phyloP scores from a whole-genome alignment of 2,329 filamentous ascomycete species.

The Phialocephala subalpina region DNA sequence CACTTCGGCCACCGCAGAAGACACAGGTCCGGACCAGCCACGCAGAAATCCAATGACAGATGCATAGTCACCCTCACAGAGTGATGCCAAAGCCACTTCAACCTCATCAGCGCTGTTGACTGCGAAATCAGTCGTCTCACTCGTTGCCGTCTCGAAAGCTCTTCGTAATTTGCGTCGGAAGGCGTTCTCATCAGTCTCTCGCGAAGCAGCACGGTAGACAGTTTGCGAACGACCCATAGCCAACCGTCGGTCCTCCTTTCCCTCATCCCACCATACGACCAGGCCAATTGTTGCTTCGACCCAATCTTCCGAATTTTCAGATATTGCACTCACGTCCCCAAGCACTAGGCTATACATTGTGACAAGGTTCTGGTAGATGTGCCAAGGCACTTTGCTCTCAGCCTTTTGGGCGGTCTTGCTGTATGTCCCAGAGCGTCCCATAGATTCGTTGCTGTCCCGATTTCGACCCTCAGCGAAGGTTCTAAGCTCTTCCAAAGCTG shows the following conservation, averaged over 20 bases:
- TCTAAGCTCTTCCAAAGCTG: conserved; percentile 74
- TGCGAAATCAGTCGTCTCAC: conserved; percentile 74
- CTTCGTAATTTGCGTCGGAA: conserved; percentile 79
- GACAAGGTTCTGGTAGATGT: conserved; percentile 85
- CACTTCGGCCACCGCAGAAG: conserved; percentile 82
- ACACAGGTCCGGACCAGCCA: conserved; percentile 81
- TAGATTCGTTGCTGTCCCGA: conserved; percentile 47
- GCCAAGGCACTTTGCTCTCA: conserved; percentile 87
- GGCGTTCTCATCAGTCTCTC: conserved; percentile 60
- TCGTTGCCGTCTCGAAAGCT: conserved; percentile 71
- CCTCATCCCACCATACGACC: conserved; percentile 92
- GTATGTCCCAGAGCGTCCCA: conserved; percentile 64
- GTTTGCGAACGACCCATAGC: conserved; percentile 38
- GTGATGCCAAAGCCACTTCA: conserved; percentile 82
- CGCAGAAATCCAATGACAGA: conserved; percentile 78
- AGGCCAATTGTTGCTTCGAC: conserved; percentile 86
- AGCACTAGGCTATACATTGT: conserved; percentile 83
- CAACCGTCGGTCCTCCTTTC: conserved; percentile 58
- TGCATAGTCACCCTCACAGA: conserved; percentile 84
- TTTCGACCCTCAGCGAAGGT: conserved; percentile 81
- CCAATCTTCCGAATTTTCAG: conserved; percentile 86
- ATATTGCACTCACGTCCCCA: conserved; percentile 77
- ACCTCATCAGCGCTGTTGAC: conserved; percentile 79
- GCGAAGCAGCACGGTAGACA: conserved; percentile 44
- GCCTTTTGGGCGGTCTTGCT: conserved; percentile 75